phyloP scores from a whole-genome alignment of 2,329 filamentous ascomycete species.

The Aspergillus clavatus region DNA sequence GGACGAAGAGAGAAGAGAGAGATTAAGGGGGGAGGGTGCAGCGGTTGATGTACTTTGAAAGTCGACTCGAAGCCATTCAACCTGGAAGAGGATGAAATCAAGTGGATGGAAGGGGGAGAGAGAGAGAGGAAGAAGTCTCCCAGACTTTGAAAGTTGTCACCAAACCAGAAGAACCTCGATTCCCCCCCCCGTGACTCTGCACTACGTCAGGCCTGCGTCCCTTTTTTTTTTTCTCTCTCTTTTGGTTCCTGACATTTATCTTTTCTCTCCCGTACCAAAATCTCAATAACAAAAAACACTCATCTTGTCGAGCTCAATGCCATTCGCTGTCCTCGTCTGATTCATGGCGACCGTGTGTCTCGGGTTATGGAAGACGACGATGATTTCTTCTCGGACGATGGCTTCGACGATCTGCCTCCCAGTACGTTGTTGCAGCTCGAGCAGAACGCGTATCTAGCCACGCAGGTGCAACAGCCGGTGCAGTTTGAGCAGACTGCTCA shows the following conservation, averaged over 20 bases:
- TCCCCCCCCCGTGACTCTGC: neutral
- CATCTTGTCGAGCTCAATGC: neutral
- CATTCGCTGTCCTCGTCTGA: slow-evolving; percentile 5
- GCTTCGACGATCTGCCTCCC: slow-evolving; percentile 42
- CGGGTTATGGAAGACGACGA: slow-evolving; percentile 47
- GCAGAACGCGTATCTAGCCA: slow-evolving; percentile 43
- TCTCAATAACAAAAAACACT: neutral
- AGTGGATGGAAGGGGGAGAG: slow-evolving; percentile 3
- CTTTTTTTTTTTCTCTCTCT: slow-evolving; percentile 5
- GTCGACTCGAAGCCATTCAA: neutral
- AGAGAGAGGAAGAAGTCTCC: neutral
- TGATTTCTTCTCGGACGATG: slow-evolving; percentile 46
- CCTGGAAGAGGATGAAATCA: neutral
- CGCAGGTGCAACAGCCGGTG: slow-evolving; percentile 31
- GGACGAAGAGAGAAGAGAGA: neutral
- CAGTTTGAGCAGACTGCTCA: slow-evolving; percentile 7
- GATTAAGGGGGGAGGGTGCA: neutral
- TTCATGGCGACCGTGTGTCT: slow-evolving; percentile 31
- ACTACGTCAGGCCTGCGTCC: slow-evolving; percentile 1
- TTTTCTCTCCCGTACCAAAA: neutral
- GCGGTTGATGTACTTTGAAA: neutral
- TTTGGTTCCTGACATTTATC: neutral
- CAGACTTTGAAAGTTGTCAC: too few species aligned
- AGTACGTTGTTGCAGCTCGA: slow-evolving; percentile 43
- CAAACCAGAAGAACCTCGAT: too few species aligned